A percentile compares a stretch with the other conserved stretches of the same genome.
phyloP scores from a whole-genome alignment of 2,329 filamentous ascomycete species.

The Aureobasidium sp. region DNA sequence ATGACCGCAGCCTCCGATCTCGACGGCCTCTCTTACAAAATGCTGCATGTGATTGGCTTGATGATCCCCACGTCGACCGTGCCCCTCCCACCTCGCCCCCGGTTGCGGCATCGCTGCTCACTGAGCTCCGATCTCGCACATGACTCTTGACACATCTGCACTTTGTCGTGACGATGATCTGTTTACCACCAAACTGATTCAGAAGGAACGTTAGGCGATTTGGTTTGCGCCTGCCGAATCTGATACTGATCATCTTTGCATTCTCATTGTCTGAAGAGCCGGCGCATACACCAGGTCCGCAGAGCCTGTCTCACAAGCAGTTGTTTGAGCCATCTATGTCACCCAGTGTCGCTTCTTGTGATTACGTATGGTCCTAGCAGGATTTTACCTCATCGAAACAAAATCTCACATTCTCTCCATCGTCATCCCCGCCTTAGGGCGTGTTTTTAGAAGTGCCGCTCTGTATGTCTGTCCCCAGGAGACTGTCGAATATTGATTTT shows the following conservation, averaged over 20 bases:
- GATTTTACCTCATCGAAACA: not conserved
- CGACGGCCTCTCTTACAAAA: constrained; percentile 5
- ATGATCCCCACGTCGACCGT: not conserved
- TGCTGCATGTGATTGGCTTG: not conserved
- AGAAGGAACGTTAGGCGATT: not conserved
- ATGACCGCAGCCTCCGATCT: constrained; percentile 10
- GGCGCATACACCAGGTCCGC: not conserved
- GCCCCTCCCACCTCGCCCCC: not conserved
- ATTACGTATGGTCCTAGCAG: not conserved
- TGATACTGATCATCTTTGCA: not conserved
- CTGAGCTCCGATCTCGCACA: not conserved
- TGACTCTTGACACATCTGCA: not conserved
- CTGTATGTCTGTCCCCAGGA: not conserved
- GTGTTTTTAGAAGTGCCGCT: not conserved
- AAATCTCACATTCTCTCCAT: not conserved
- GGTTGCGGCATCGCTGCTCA: not conserved
- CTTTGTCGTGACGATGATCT: not conserved
- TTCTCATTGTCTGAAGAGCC: not conserved
- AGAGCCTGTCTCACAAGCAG: not conserved
- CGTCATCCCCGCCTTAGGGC: constrained; percentile 1
- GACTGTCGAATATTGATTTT: not conserved
- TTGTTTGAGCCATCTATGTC: not conserved
- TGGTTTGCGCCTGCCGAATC: not conserved
- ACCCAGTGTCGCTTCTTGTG: not conserved
- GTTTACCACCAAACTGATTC: not conserved